These are phyloP conservation scores for Lentinula boryana DNA, from an alignment of 768 basidiomycete species.

Conservation along the genomic window DNA sequence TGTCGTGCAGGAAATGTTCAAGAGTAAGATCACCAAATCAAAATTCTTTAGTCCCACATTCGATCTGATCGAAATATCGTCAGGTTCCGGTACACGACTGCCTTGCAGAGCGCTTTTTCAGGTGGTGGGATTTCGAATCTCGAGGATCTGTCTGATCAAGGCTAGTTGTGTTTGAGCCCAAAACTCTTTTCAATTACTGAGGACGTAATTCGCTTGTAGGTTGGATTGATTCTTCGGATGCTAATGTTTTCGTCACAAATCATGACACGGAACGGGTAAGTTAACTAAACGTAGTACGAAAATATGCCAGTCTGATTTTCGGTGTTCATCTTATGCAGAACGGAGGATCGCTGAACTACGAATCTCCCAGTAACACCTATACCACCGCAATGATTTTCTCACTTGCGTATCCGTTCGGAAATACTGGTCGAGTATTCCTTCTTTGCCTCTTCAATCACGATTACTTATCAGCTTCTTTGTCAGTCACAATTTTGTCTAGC, in stretches of 20 bases:
- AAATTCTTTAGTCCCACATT: too few species aligned
- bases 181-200: neutral
- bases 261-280: constrained; percentile 63
- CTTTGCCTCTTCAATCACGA: neutral
- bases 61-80: neutral
- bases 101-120: constrained; percentile 46
- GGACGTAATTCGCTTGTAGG: constrained; percentile 24
- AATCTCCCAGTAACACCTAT: constrained; percentile 63
- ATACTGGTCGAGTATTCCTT: neutral
- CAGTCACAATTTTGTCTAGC: constrained; percentile 55
- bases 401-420: constrained; percentile 63
- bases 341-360: constrained; percentile 47
- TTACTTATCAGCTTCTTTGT: too few species aligned
- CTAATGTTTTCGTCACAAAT: constrained; percentile 64
- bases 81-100: constrained; percentile 55
- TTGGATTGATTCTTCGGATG: constrained; percentile 47
- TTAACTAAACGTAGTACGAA: neutral
- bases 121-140: constrained; percentile 44
- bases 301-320: neutral
- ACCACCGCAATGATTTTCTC: constrained; percentile 56
- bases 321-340: constrained; percentile 23
- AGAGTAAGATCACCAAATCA: constrained; percentile 32
- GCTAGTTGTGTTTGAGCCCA: constrained; percentile 18
- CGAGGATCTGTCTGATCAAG: constrained; percentile 44
- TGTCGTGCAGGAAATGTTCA: constrained; percentile 48